Percentiles rank a stretch among this genome's conserved stretches.
Conservation (phyloP, 805 yeast species). For the Metahyphopichia silvanorum region DNA sequence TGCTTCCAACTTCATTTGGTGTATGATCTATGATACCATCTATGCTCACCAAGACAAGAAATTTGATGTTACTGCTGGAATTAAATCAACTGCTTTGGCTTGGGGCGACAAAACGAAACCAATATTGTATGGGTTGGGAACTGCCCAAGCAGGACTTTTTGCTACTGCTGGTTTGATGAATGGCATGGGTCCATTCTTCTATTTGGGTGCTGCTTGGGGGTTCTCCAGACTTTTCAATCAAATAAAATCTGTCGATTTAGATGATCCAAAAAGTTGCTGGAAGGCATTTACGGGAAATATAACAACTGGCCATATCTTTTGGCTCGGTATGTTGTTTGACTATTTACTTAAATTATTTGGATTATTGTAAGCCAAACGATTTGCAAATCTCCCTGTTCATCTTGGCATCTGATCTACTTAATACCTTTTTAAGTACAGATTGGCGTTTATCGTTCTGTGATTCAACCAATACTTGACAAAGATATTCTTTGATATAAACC, state of each 20-base stretch:
- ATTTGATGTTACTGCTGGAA: slow-evolving; percentile 86
- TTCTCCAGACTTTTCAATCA: slow-evolving; percentile 64
- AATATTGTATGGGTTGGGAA: slow-evolving; percentile 60
- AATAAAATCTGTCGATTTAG: slow-evolving; percentile 73
- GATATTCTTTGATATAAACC: slow-evolving; percentile 23
- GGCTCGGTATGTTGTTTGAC: slow-evolving; percentile 65
- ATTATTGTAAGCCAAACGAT: slow-evolving; percentile 25
- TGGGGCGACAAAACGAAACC: slow-evolving; percentile 85
- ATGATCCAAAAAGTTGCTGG: slow-evolving; percentile 83
- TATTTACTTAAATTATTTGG: slow-evolving; percentile 53
- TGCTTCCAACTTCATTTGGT: slow-evolving; percentile 80
- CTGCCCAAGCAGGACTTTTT: slow-evolving; percentile 63
- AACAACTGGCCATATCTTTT: slow-evolving; percentile 66
- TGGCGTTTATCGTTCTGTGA: slow-evolving; percentile 15
- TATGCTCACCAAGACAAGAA: slow-evolving; percentile 97
- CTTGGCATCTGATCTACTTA: slow-evolving; percentile 26
- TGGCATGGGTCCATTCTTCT: slow-evolving; percentile 86
- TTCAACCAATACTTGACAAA: slow-evolving; percentile 16
- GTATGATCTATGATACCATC: slow-evolving; percentile 92
- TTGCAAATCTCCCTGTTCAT: slow-evolving; percentile 15
- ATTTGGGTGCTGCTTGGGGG: slow-evolving; percentile 62
- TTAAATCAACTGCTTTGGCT: slow-evolving; percentile 90
- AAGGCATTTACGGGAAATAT: slow-evolving; percentile 73
- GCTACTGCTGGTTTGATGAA: slow-evolving; percentile 68
- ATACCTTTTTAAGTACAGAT: slow-evolving; percentile 19